Base-by-base conservation (phyloP, 2,329 filamentous ascomycete genomes). In the Exophiala dermatitidis region DNA sequence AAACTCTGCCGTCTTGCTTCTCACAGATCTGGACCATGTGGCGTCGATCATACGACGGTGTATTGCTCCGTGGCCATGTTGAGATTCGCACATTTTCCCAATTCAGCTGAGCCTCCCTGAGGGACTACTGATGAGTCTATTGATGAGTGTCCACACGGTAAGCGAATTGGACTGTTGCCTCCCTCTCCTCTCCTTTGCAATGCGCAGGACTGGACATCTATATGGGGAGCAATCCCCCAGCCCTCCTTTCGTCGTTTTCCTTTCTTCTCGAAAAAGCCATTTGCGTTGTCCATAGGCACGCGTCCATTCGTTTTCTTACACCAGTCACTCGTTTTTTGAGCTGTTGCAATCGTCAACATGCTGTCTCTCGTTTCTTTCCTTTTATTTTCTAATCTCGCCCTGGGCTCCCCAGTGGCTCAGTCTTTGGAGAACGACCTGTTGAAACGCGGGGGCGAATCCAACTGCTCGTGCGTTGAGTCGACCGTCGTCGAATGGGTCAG, bases 291-390 rank as follows among this genome's bases (percentile, higher is more conserved):
- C 30, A 46, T 30, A 37, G 44, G 44, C 41, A 54, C 55, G 58
- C 58, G 54, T 58, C 56, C 58, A 31, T 45, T 60, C 56, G 46
- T 58, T 57, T 50, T 38, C 38, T 8, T 10, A 28, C 36, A 8
- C 28, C 42, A 12, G 42, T 45, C 32, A 19, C 19, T 47, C 45
- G 3, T 48, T 29, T 41, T 45, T 28, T 49, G 56, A 58, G 58
- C 56, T 53, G 47, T 58, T 56, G 58, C 53, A 31, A 41, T 32
- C 33, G 51, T 50, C 58, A 60, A 58, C 45, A 60, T 60, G 58
- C 58, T 56, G 58, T 50, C 58, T 54, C 48, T 60, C 58, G 28
- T 58, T 60, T 52, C 46, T 48, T 45, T 60, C 32, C 40, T 60
- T 41, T 45, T 54, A 19, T 53, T 58, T 30, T 50, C 52, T 56